A percentile compares a stretch with the other conserved stretches of the same genome.
Evolutionary conservation across 805 yeast genomes (phyloP).

Genomic region (Hanseniaspora valbyensis): DNA sequence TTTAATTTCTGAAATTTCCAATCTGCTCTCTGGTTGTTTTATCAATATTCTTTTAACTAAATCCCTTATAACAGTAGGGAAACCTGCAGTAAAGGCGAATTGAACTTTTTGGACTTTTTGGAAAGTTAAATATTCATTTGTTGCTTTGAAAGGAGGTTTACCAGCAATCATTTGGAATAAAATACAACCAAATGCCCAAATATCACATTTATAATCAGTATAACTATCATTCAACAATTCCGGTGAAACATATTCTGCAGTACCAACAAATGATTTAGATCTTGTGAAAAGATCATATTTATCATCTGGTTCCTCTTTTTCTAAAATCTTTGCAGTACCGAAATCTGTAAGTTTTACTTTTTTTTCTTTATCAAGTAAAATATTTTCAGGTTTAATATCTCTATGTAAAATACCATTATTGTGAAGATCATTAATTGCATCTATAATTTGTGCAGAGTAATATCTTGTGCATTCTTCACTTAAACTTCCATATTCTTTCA

Average conservation of each 20-base stretch:
- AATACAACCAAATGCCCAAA: slow-evolving; percentile 99
- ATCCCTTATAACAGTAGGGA: slow-evolving; percentile 63
- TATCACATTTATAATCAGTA: slow-evolving; percentile 85
- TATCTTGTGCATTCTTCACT: slow-evolving; percentile 58
- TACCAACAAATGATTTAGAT: slow-evolving; percentile 76
- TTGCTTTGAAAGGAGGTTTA: slow-evolving; percentile 74
- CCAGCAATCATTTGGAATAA: slow-evolving; percentile 93
- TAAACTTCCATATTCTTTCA: slow-evolving; percentile 58
- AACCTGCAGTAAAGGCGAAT: slow-evolving; percentile 76
- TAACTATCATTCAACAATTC: slow-evolving; percentile 64
- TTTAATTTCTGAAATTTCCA: slow-evolving; percentile 46
- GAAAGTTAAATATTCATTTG: slow-evolving; percentile 70
- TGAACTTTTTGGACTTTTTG: slow-evolving; percentile 73
- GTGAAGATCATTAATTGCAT: slow-evolving; percentile 63
- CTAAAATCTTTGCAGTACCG: slow-evolving; percentile 70
- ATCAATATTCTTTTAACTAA: slow-evolving; percentile 58
- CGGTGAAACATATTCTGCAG: slow-evolving; percentile 77
- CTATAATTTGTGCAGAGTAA: slow-evolving; percentile 63
- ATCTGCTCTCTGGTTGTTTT: slow-evolving; percentile 52
- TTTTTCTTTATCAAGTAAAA: slow-evolving; percentile 49
- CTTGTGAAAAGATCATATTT: slow-evolving; percentile 53
- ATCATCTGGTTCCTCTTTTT: slow-evolving; percentile 38
- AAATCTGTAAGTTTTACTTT: slow-evolving; percentile 67
- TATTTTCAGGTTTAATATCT: slow-evolving; percentile 77
- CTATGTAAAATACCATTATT: slow-evolving; percentile 66